A percentile compares a stretch with the other conserved stretches of the same genome.
These are phyloP conservation scores for Lachnellula arida DNA, from an alignment of 2,329 filamentous ascomycete genomes.

Conservation along the genomic window DNA sequence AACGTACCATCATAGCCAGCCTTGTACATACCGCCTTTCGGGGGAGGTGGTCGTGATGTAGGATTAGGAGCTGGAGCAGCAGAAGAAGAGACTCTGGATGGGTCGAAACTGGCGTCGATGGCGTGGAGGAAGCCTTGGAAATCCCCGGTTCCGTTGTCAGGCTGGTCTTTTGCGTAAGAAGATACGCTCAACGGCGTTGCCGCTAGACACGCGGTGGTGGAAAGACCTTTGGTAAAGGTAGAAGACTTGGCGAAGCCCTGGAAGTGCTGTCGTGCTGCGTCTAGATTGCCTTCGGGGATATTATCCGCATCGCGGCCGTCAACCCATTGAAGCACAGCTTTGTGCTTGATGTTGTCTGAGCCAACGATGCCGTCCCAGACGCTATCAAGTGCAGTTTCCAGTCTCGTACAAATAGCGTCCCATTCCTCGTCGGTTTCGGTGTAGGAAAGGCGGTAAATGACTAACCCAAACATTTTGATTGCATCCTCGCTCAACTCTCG, in stretches of 20 bases:
- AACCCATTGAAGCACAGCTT: constrained; percentile 20
- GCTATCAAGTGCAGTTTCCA: constrained; percentile 13
- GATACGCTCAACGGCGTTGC: constrained; percentile 11
- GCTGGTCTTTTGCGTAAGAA: constrained; percentile 6
- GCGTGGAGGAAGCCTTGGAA: constrained; percentile 2
- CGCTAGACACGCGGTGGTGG: constrained; percentile 15
- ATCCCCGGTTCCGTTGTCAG: not conserved
- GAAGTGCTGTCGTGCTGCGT: constrained; percentile 20
- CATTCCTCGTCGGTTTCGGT: constrained; percentile 15
- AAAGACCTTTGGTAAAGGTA: constrained; percentile 4
- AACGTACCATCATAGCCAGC: constrained; percentile 15
- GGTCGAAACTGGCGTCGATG: not conserved
- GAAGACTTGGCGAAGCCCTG: constrained; percentile 5
- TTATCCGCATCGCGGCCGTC: constrained; percentile 14
- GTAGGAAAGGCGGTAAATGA: constrained; percentile 20
- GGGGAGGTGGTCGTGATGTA: not conserved
- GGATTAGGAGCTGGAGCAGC: not conserved
- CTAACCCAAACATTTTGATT: constrained; percentile 16
- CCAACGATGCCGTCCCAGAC: constrained; percentile 16
- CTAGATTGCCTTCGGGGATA: constrained; percentile 19
- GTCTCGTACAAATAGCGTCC: constrained; percentile 3
- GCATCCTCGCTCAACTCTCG: constrained; percentile 5
- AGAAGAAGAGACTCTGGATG: not conserved
- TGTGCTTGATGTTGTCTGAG: constrained; percentile 10
- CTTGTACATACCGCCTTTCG: not conserved